Evolutionary conservation across 1,284 basidiomycete species (phyloP).

Genomic region (Irpex sp.): DNA sequence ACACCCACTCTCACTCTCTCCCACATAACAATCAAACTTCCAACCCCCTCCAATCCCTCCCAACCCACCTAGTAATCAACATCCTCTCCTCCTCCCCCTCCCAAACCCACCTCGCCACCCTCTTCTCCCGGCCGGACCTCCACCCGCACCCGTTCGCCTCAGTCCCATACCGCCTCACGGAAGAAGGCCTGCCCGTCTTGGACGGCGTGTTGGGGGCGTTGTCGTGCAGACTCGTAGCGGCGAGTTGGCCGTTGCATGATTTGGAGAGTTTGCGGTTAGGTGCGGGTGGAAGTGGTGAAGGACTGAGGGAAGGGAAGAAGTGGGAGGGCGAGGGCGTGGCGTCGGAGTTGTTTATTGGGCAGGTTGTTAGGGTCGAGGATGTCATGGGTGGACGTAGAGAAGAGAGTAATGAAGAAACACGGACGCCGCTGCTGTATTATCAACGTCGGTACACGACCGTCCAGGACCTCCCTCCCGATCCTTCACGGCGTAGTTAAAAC

Average conservation of each 20-base stretch:
- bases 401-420: conserved; percentile 16
- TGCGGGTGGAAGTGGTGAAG: conserved; percentile 25
- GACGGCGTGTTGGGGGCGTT: conserved; percentile 56
- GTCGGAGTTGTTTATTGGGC: conserved; percentile 47
- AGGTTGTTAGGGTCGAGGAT: conserved; percentile 42
- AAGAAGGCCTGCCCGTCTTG: conserved; percentile 56
- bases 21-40: not conserved
- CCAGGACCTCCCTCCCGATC: conserved; percentile 14
- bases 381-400: conserved; percentile 12
- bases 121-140: conserved; percentile 63
- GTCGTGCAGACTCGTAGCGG: conserved; percentile 35
- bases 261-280: conserved; percentile 18
- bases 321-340: conserved; percentile 30
- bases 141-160: conserved; percentile 53
- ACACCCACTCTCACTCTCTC: not conserved
- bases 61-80: conserved; percentile 63
- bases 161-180: conserved; percentile 37
- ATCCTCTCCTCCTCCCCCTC: conserved; percentile 61
- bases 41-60: conserved; percentile 2
- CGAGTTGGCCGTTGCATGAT: conserved; percentile 34
- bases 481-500: conserved; percentile 7
- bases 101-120: conserved; percentile 51
- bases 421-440: conserved; percentile 44
- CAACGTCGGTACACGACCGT: conserved; percentile 41
- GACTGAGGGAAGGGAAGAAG: conserved; percentile 3